phyloP scores from a whole-genome alignment of 805 yeast genomes.

The Candida schatavii region DNA sequence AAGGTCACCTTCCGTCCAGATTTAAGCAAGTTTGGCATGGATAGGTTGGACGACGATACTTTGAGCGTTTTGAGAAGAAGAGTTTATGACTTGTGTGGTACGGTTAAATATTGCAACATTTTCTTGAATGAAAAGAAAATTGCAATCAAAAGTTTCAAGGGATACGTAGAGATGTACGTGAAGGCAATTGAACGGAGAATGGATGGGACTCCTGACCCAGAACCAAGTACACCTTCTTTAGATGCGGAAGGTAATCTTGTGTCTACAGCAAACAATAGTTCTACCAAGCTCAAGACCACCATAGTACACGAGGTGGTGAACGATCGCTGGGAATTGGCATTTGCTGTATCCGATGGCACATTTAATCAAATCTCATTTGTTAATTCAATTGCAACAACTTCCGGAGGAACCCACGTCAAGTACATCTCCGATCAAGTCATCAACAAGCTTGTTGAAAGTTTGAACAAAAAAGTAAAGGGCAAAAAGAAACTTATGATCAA shows the following conservation, averaged over 20 bases:
- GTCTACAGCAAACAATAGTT: not conserved
- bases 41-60: slow-evolving; percentile 75
- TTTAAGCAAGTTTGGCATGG: slow-evolving; percentile 80
- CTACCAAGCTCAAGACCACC: slow-evolving; percentile 11
- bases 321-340: slow-evolving; percentile 95
- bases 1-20: slow-evolving; percentile 89
- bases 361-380: slow-evolving; percentile 96
- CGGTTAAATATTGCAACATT: slow-evolving; percentile 79
- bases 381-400: slow-evolving; percentile 93
- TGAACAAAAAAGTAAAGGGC: slow-evolving; percentile 63
- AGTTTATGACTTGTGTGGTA: slow-evolving; percentile 93
- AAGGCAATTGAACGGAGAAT: slow-evolving; percentile 63
- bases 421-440: slow-evolving; percentile 82
- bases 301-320: slow-evolving; percentile 77
- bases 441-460: slow-evolving; percentile 65
- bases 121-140: slow-evolving; percentile 72
- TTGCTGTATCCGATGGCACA: slow-evolving; percentile 84
- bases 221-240: slow-evolving; percentile 1
- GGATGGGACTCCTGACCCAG: slow-evolving; percentile 26
- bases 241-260: slow-evolving; percentile 34
- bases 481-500: slow-evolving; percentile 67
- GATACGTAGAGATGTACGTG: slow-evolving; percentile 85
- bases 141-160: slow-evolving; percentile 72
- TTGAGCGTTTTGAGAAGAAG: slow-evolving; percentile 85
- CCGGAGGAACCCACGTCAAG: slow-evolving; percentile 95